Conservation (phyloP, 1,139 yeast genomes). For the Suhomyces terraborum region DNA sequence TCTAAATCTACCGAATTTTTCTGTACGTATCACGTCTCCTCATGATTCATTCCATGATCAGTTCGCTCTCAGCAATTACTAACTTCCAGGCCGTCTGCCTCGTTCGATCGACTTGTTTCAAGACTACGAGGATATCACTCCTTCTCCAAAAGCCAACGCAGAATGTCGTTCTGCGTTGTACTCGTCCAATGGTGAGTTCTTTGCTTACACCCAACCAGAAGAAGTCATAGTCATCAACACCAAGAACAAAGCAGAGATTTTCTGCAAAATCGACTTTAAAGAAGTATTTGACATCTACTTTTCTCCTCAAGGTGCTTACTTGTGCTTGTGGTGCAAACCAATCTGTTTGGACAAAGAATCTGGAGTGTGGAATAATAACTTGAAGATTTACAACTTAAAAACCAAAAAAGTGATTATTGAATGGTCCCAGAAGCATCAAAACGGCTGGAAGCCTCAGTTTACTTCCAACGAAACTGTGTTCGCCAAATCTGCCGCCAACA, state of each 20-base stretch:
- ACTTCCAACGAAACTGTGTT: slow-evolving; percentile 74
- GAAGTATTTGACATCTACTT: slow-evolving; percentile 82
- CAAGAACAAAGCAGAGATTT: slow-evolving; percentile 32
- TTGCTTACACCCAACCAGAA: slow-evolving; percentile 59
- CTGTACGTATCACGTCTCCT: slow-evolving; percentile 16
- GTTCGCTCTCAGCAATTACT: slow-evolving; percentile 8
- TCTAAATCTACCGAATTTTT: slow-evolving; percentile 22
- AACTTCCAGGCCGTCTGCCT: slow-evolving; percentile 23
- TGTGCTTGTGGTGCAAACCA: slow-evolving; percentile 93
- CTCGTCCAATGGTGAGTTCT: slow-evolving; percentile 54
- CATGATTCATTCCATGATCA: background rate
- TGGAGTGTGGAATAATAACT: slow-evolving; percentile 76
- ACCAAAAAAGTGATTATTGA: slow-evolving; percentile 54
- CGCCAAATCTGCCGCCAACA: slow-evolving; percentile 58
- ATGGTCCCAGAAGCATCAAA: slow-evolving; percentile 81
- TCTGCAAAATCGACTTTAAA: slow-evolving; percentile 48
- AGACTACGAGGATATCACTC: slow-evolving; percentile 23
- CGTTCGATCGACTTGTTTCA: slow-evolving; percentile 22
- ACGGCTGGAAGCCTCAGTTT: slow-evolving; percentile 90
- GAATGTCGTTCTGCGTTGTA: slow-evolving; percentile 52
- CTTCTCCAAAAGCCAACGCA: slow-evolving; percentile 23
- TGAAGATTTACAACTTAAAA: slow-evolving; percentile 66
- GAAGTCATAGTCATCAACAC: slow-evolving; percentile 63
- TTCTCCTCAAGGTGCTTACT: slow-evolving; percentile 83
- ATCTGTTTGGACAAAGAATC: slow-evolving; percentile 54